Percentiles rank a stretch among this genome's conserved stretches.
phyloP scores from a whole-genome alignment of 805 yeast species.

The Candida xiaguanensis region DNA sequence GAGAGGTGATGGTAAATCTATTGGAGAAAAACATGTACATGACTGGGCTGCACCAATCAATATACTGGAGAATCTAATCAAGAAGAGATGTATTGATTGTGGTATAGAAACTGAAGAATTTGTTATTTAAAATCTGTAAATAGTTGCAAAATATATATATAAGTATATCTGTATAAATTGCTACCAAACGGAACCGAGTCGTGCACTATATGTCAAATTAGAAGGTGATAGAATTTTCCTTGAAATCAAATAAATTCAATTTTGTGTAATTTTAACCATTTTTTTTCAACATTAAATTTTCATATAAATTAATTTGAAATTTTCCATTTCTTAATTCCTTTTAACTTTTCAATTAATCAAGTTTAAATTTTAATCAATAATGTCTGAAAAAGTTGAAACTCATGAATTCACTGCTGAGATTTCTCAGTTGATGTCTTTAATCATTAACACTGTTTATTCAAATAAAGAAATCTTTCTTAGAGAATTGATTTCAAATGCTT shows the following conservation, averaged over 20 bases:
- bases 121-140: too few relatives aligned
- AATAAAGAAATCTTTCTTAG: conserved; percentile 99
- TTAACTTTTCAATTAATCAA: neutral
- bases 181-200: neutral
- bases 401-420: conserved; percentile 99
- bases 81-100: conserved; percentile 70
- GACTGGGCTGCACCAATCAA: conserved; percentile 62
- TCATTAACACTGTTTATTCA: conserved; percentile 99
- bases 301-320: neutral
- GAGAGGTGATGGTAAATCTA: conserved; percentile 47
- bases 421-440: conserved; percentile 99
- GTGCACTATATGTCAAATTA: neutral
- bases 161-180: too few relatives aligned
- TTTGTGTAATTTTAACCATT: conserved; percentile 4
- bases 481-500: conserved; percentile 97
- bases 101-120: conserved; percentile 83
- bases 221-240: conserved; percentile 8
- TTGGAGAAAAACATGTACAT: conserved; percentile 66
- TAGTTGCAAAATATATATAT: neutral
- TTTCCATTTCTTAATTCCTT: neutral
- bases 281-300: conserved; percentile 1
- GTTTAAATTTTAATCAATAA: conserved; percentile 17
- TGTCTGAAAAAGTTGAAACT: conserved; percentile 64
- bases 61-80: conserved; percentile 37
- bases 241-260: neutral